Percentiles rank a stretch among this genome's conserved stretches.
Evolutionary conservation across 2,329 filamentous ascomycete genomes (phyloP).

Genomic region (Grosmannia huntii): DNA sequence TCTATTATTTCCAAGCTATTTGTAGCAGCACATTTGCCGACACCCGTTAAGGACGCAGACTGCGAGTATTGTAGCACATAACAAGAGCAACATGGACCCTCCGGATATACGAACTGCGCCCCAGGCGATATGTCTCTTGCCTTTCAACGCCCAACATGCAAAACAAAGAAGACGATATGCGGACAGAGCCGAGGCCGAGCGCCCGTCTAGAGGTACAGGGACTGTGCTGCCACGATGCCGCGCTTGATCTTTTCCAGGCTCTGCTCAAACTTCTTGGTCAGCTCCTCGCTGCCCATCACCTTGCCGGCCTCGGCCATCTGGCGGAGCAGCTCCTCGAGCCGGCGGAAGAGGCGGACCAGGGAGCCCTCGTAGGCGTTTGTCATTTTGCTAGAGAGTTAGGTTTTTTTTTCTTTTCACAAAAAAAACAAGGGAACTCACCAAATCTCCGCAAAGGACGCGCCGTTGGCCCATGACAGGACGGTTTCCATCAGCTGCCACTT

Average conservation of each 20-base stretch:
- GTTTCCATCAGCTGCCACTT: slow-evolving; percentile 98
- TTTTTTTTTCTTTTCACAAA: no score
- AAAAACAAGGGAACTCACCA: slow-evolving; percentile 70
- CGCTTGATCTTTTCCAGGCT: slow-evolving; percentile 75
- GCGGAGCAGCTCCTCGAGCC: slow-evolving; percentile 82
- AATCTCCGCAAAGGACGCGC: slow-evolving; percentile 81
- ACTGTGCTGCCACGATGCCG: slow-evolving; percentile 91
- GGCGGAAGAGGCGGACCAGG: slow-evolving; percentile 88
- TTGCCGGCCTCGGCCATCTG: slow-evolving; percentile 94
- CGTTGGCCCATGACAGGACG: slow-evolving; percentile 82
- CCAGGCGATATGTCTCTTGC: background rate
- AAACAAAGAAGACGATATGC: background rate
- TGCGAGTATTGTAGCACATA: background rate
- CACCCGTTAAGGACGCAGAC: background rate
- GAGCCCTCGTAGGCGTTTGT: slow-evolving; percentile 96
- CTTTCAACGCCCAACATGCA: slow-evolving; percentile 1
- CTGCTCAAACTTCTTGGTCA: slow-evolving; percentile 83
- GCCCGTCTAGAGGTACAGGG: slow-evolving; percentile 60
- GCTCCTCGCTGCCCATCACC: slow-evolving; percentile 94
- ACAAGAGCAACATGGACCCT: background rate
- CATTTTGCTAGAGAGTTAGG: slow-evolving; percentile 60
- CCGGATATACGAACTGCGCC: background rate
- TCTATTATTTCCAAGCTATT: background rate
- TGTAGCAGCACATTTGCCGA: background rate
- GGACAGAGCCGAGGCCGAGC: no score